Conservation (phyloP, 2,329 filamentous ascomycete species). For the Hansfordia pulvinata region DNA sequence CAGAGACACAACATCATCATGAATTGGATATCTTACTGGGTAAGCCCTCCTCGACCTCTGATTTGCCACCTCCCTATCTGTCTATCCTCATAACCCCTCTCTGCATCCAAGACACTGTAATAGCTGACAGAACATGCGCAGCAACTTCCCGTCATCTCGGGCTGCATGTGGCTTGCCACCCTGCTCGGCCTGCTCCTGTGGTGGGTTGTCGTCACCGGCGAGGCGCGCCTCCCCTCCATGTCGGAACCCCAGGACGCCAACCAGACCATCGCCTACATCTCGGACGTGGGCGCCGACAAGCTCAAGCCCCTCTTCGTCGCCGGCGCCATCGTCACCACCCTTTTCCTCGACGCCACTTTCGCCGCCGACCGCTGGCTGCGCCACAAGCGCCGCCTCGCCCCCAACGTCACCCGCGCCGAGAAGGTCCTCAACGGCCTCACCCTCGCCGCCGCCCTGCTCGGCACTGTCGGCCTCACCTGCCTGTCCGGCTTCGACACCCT, state of each 20-base stretch:
- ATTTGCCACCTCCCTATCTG: neutral
- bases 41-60: slow-evolving; percentile 8
- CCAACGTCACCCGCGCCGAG: slow-evolving; percentile 51
- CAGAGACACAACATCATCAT: slow-evolving; percentile 3
- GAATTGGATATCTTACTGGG: slow-evolving; percentile 19
- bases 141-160: slow-evolving; percentile 58
- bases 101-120: neutral
- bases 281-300: slow-evolving; percentile 44
- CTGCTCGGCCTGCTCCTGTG: slow-evolving; percentile 57
- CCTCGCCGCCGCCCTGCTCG: slow-evolving; percentile 57
- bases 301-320: slow-evolving; percentile 71
- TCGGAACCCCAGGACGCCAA: slow-evolving; percentile 28
- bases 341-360: slow-evolving; percentile 73
- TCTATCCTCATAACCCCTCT: too few species aligned
- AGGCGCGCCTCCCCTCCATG: slow-evolving; percentile 50
- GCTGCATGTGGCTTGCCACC: slow-evolving; percentile 51
- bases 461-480: slow-evolving; percentile 68
- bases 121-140: slow-evolving; percentile 9
- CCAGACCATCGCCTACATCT: slow-evolving; percentile 60
- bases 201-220: slow-evolving; percentile 46
- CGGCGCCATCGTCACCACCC: slow-evolving; percentile 55
- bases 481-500: slow-evolving; percentile 77
- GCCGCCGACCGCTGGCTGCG: slow-evolving; percentile 73
- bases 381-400: slow-evolving; percentile 64
- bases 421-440: slow-evolving; percentile 47